Percentiles rank a stretch among this genome's conserved stretches.
Conservation (phyloP, 2,329 filamentous ascomycete genomes). For the Venturia pyrina region DNA sequence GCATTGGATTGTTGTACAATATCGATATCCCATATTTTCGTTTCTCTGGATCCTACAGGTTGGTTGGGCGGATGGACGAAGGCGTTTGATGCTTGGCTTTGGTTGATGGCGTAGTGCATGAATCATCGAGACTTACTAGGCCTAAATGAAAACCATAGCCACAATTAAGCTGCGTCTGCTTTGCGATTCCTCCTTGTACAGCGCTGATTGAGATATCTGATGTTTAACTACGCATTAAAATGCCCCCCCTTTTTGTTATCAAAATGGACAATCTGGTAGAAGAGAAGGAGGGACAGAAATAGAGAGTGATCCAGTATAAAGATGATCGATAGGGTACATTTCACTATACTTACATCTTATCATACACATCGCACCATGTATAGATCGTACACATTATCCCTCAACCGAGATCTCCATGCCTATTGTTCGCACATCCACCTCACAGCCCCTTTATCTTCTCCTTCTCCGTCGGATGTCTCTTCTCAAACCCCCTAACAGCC, state of each 20-base stretch:
- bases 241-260: too few species aligned
- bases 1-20: neutral
- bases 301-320: too few species aligned
- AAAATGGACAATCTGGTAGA: too few species aligned
- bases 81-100: neutral
- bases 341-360: neutral
- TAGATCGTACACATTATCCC: neutral
- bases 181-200: too few species aligned
- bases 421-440: neutral
- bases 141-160: neutral
- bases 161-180: too few species aligned
- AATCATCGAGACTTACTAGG: neutral
- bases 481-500: slow-evolving; percentile 27
- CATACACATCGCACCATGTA: neutral
- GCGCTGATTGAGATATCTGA: too few species aligned
- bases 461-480: neutral
- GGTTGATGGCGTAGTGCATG: neutral
- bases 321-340: neutral
- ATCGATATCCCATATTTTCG: neutral
- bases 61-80: neutral
- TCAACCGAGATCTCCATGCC: neutral
- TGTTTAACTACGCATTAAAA: too few species aligned
- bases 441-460: neutral
- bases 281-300: too few species aligned
- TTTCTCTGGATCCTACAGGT: neutral